These are phyloP conservation scores for Secale cereale DNA, from an alignment of 176 grass and related monocot species.

Conservation along the genomic window DNA sequence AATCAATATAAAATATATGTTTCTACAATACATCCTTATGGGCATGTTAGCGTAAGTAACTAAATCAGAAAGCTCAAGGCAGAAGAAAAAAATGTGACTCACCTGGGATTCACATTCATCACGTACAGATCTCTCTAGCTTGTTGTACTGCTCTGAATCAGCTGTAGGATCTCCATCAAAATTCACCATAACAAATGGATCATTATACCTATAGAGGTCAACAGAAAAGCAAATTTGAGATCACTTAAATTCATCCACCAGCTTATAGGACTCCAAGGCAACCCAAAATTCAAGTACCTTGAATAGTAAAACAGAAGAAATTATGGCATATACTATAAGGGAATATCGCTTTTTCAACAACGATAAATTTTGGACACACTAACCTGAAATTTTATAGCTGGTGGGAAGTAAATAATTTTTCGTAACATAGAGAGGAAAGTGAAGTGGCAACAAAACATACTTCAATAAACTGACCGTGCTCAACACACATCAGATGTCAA, in stretches of 20 bases:
- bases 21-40: background rate
- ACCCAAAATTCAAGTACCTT: background rate
- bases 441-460: constrained; percentile 20
- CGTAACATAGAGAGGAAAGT: background rate
- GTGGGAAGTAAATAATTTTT: background rate
- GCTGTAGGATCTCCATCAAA: constrained; percentile 98
- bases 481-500: background rate
- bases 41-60: background rate
- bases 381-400: background rate
- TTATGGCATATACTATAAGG: background rate
- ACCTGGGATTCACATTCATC: constrained; percentile 83
- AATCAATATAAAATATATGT: constrained; percentile 14
- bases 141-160: constrained; percentile 92
- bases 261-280: background rate
- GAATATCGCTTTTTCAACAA: background rate
- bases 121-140: constrained; percentile 61
- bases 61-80: constrained; percentile 5
- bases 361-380: background rate
- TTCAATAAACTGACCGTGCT: background rate
- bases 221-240: constrained; percentile 16
- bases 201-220: constrained; percentile 57
- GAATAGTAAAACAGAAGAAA: background rate
- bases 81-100: constrained; percentile 34
- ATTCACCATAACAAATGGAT: constrained; percentile 97
- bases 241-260: background rate